A percentile compares a stretch with the other conserved stretches of the same genome.
These are phyloP conservation scores for Kluyveromyces siamensis DNA, from an alignment of 805 yeast genomes.

Conservation along the genomic window DNA sequence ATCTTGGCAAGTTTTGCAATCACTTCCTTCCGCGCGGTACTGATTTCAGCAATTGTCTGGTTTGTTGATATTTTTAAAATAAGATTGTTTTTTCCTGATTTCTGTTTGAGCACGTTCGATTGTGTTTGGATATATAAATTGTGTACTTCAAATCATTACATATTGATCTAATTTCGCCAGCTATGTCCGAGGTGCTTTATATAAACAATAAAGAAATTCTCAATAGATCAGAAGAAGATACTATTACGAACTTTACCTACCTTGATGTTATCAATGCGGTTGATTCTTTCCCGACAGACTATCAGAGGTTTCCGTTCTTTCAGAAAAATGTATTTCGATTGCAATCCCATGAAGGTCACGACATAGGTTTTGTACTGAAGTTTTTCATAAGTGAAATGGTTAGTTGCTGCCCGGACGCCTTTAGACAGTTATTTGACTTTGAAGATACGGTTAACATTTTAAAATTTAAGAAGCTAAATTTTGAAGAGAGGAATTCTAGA, in stretches of 20 bases:
- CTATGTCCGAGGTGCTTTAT: constrained; percentile 16
- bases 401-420: constrained; percentile 8
- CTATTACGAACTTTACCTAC: constrained; percentile 14
- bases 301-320: constrained; percentile 10
- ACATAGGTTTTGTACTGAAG: constrained; percentile 33
- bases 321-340: constrained; percentile 25
- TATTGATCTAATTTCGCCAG: background rate
- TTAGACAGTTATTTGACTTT: constrained; percentile 21
- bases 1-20: background rate
- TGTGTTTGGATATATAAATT: background rate
- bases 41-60: too few relatives aligned
- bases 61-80: background rate
- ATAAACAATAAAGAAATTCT: constrained; percentile 11
- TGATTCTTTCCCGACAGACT: constrained; percentile 22
- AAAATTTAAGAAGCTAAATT: constrained; percentile 22
- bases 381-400: constrained; percentile 28
- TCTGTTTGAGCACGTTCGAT: background rate
- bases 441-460: constrained; percentile 25
- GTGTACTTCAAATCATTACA: too few relatives aligned
- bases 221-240: constrained; percentile 20
- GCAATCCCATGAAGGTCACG: constrained; percentile 29
- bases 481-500: constrained; percentile 29
- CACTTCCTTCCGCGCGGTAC: too few relatives aligned
- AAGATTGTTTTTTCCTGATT: too few relatives aligned
- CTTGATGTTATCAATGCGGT: constrained; percentile 20